Evolutionary conservation across 805 yeast genomes (phyloP).

Genomic region (Schwanniomyces vanrijiae): DNA sequence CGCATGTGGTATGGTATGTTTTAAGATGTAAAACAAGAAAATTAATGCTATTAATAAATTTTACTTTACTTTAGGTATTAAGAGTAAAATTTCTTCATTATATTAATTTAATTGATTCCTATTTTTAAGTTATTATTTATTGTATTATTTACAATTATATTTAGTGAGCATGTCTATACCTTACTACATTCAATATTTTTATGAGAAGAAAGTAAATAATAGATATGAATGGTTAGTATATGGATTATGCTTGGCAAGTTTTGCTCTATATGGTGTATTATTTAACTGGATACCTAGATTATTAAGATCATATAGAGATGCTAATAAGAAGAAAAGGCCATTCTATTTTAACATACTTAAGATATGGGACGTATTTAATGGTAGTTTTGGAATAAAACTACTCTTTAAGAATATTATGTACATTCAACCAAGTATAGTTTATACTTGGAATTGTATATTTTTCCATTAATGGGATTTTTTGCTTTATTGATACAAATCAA

Average conservation of each 20-base stretch:
- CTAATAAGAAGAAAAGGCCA: slow-evolving; percentile 11
- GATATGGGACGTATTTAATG: slow-evolving; percentile 27
- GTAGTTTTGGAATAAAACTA: slow-evolving; percentile 20
- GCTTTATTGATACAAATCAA: slow-evolving; percentile 33
- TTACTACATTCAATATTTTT: slow-evolving; percentile 35
- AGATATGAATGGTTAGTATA: slow-evolving; percentile 37
- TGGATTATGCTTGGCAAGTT: slow-evolving; percentile 20
- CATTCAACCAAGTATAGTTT: slow-evolving; percentile 43
- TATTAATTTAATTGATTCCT: not conserved
- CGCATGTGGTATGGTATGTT: not conserved
- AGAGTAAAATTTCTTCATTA: not conserved
- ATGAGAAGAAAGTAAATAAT: slow-evolving; percentile 36
- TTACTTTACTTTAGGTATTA: not conserved
- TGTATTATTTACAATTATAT: not conserved
- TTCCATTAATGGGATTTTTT: slow-evolving; percentile 28
- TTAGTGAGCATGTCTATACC: slow-evolving; percentile 24
- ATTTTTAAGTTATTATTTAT: not conserved
- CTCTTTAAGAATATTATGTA: slow-evolving; percentile 22
- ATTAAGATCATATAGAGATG: slow-evolving; percentile 23
- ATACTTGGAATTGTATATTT: slow-evolving; percentile 26
- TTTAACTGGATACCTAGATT: slow-evolving; percentile 42
- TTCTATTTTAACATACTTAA: slow-evolving; percentile 26
- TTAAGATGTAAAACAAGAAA: not conserved
- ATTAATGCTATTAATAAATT: not conserved
- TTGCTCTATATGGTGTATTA: slow-evolving; percentile 39